Conservation (phyloP, 805 yeast species). For the Saccharomycopsis javanensis region DNA sequence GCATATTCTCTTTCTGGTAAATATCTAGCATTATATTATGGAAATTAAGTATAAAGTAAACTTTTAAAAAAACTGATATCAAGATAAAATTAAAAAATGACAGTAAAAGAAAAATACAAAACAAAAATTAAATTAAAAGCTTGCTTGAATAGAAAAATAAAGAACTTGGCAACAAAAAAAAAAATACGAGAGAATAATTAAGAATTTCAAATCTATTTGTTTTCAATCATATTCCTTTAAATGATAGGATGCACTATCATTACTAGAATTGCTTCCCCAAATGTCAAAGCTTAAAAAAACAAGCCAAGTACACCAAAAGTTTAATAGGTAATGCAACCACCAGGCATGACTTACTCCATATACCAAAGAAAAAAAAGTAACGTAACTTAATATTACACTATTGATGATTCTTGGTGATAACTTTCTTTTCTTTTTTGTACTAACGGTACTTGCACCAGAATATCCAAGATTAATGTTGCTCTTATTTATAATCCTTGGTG, state of each 20-base stretch:
- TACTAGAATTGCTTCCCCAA: background rate
- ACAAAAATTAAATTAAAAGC: background rate
- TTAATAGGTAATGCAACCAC: constrained; percentile 73
- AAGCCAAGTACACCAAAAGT: constrained; percentile 50
- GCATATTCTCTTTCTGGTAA: too few relatives aligned
- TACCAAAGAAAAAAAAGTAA: constrained; percentile 50
- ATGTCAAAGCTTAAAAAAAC: constrained; percentile 23
- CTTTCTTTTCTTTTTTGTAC: constrained; percentile 18
- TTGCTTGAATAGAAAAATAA: background rate
- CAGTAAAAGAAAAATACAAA: background rate
- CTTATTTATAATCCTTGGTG: background rate
- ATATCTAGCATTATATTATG: background rate
- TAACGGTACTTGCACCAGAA: background rate
- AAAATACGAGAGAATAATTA: constrained; percentile 11
- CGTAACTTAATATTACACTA: constrained; percentile 36
- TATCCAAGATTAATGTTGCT: background rate
- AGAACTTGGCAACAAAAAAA: background rate
- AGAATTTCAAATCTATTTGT: background rate
- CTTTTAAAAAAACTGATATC: background rate
- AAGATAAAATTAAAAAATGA: background rate
- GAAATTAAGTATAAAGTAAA: background rate
- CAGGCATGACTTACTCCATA: constrained; percentile 78
- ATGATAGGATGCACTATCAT: background rate
- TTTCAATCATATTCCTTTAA: constrained; percentile 1
- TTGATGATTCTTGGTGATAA: constrained; percentile 27